Percentiles rank a stretch among this genome's conserved stretches.
Conservation (phyloP, 352 stramenopile genomes). For the Halophytophthora polymorphica region DNA sequence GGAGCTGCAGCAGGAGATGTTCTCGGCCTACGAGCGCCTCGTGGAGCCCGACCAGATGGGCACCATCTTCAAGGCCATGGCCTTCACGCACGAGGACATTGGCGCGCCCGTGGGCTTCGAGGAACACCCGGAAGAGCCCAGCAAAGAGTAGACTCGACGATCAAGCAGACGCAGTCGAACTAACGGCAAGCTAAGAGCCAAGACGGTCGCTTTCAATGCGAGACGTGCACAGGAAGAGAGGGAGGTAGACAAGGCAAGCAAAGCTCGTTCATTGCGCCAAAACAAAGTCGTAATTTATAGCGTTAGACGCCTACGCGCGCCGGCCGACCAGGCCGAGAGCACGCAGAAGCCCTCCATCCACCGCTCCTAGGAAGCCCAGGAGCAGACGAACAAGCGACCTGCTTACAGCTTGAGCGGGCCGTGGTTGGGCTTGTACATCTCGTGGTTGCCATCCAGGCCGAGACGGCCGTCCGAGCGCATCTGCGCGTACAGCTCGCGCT, state of each 20-base stretch:
- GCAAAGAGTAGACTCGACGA: constrained; percentile 5
- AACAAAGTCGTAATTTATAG: constrained; percentile 47
- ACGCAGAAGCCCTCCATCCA: constrained; percentile 16
- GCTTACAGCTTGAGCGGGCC: constrained; percentile 66
- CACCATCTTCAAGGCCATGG: constrained; percentile 93
- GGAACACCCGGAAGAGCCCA: constrained; percentile 4
- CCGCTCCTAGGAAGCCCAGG: neutral
- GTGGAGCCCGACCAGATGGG: constrained; percentile 92
- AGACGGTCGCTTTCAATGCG: no score
- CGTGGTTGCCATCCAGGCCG: constrained; percentile 95
- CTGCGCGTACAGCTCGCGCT: constrained; percentile 96
- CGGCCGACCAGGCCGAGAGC: constrained; percentile 4
- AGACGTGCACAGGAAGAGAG: neutral
- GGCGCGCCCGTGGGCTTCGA: constrained; percentile 69
- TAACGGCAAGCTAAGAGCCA: no score
- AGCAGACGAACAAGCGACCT: constrained; percentile 3
- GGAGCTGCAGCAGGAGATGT: constrained; percentile 84
- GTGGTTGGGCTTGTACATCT: constrained; percentile 95
- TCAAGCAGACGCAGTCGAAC: neutral
- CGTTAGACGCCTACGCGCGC: constrained; percentile 26
- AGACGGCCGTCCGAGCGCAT: constrained; percentile 95
- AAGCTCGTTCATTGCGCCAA: constrained; percentile 19
- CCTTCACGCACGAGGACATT: constrained; percentile 64
- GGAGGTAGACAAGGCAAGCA: constrained; percentile 4
- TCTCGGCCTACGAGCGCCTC: constrained; percentile 91